These are phyloP conservation scores for Nematocida sp. DNA, from an alignment of 371 early-diverging fungal species.

Conservation along the genomic window DNA sequence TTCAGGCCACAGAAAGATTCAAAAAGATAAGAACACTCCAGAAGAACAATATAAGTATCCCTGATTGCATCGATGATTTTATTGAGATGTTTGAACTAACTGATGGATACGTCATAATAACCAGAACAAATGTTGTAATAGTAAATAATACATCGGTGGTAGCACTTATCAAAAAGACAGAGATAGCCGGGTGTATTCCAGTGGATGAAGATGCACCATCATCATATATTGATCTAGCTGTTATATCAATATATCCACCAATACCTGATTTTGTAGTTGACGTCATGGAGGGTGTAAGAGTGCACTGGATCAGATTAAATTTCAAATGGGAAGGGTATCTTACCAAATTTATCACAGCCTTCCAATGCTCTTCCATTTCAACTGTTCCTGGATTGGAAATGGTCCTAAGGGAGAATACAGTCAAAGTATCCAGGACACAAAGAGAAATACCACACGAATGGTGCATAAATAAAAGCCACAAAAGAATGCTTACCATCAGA, in stretches of 20 bases:
- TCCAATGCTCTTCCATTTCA: slow-evolving; percentile 22
- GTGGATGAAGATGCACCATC: slow-evolving; percentile 7
- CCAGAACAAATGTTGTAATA: slow-evolving; percentile 9
- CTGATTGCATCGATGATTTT: slow-evolving; percentile 39
- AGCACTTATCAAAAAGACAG: slow-evolving; percentile 13
- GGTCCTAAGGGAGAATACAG: neutral
- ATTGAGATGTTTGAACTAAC: slow-evolving; percentile 45
- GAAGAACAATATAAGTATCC: neutral
- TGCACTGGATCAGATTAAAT: slow-evolving; percentile 37
- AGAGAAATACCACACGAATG: neutral
- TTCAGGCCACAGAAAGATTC: slow-evolving; percentile 36
- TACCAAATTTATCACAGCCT: slow-evolving; percentile 8
- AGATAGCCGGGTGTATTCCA: slow-evolving; percentile 7
- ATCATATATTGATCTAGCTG: slow-evolving; percentile 17
- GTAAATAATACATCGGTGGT: neutral
- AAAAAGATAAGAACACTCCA: slow-evolving; percentile 29
- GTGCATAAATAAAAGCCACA: slow-evolving; percentile 31
- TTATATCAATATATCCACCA: slow-evolving; percentile 28
- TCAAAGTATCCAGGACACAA: neutral
- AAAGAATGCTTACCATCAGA: slow-evolving; percentile 28
- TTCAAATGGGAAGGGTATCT: slow-evolving; percentile 35
- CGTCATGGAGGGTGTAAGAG: neutral
- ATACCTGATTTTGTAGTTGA: slow-evolving; percentile 18
- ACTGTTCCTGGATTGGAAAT: slow-evolving; percentile 23
- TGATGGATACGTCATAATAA: slow-evolving; percentile 24